A percentile compares a stretch with the other conserved stretches of the same genome.
Evolutionary conservation across 2,329 filamentous ascomycete species (phyloP).

Genomic region (Aspergillus novofumigatus): DNA sequence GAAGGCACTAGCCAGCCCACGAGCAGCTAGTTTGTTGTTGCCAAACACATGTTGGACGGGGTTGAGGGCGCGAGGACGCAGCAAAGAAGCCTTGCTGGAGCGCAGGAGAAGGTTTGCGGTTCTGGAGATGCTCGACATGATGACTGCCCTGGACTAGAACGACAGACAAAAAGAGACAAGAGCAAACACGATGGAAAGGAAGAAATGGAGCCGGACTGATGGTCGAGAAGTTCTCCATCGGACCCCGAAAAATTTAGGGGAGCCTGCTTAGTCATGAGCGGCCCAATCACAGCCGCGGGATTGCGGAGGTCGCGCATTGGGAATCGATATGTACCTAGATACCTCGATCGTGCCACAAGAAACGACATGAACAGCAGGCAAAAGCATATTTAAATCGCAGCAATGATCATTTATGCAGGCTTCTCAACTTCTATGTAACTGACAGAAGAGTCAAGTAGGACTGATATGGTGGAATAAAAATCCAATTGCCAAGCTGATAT

Average conservation of each 20-base stretch:
- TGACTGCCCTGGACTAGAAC: conserved; percentile 40
- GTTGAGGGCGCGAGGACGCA: conserved; percentile 64
- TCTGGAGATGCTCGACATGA: conserved; percentile 78
- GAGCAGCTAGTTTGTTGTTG: conserved; percentile 42
- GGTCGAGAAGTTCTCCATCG: conserved; percentile 20
- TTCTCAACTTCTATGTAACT: neutral
- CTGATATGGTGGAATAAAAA: neutral
- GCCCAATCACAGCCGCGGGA: conserved; percentile 30
- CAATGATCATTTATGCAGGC: neutral
- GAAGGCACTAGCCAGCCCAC: conserved; percentile 63
- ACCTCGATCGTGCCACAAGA: neutral
- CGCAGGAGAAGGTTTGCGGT: conserved; percentile 74
- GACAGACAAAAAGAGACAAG: conserved; percentile 25
- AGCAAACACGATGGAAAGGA: conserved; percentile 26
- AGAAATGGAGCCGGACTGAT: conserved; percentile 16
- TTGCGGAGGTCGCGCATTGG: conserved; percentile 23
- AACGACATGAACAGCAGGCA: neutral
- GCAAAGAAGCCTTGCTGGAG: conserved; percentile 71
- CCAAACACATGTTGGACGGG: conserved; percentile 62
- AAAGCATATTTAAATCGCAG: neutral
- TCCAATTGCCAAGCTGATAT: neutral
- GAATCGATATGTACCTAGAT: neutral
- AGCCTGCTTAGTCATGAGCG: conserved; percentile 33
- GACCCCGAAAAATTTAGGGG: conserved; percentile 31
- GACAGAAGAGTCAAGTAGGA: neutral